Base-by-base conservation (phyloP, 768 basidiomycete genomes). In the Podaxis sp. region DNA sequence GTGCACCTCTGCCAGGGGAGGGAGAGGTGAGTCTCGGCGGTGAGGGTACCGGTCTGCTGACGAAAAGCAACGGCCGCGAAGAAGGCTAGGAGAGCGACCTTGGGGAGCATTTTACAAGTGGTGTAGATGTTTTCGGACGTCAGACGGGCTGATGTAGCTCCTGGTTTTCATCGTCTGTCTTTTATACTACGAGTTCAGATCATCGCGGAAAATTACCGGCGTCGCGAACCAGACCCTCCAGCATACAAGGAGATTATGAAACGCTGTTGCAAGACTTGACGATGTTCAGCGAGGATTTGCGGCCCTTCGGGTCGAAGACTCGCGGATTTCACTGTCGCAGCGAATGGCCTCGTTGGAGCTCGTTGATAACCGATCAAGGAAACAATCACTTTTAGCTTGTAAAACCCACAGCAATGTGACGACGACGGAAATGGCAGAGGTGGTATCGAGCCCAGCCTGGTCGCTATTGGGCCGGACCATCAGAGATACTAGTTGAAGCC, bases 21-120 rank as follows among this genome's bases (percentile, higher is more conserved):
- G 14, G 65, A 40, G 32, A 79, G 79, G 69, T 80, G 79, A 57
- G 53, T 71, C 66, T 81, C 80, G n/a, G 79, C 69, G 4, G 69
- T 71, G 21, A 68, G 59, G 1, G 75, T 79, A 65, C 79, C 79
- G 59, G 73, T 73, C 62, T 80, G 78, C 65, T 80, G 80, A 61
- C 68, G 78, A 44, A 61, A 69, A 13, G 67, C 73, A 28, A 73
- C 66, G 32, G 77, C 66, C 18, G 66, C 62, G 50, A 70, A 60
- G 56, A 71, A 62, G 40, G 67, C 52, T 60, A 71, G 32, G 55
- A 73, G 68, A 66, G 72, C 67, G 28, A 35, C n/a, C 28, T 57
- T 57, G 7, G 44, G 44, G 28, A 57, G 48, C 55, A 57, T 57
- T 44, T 35, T 36, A 21, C 42, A 14, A 16, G 11, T 3, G 18